phyloP scores from a whole-genome alignment of 495 filamentous ascomycete genomes.

The Staphylotrichum tortipilum region DNA sequence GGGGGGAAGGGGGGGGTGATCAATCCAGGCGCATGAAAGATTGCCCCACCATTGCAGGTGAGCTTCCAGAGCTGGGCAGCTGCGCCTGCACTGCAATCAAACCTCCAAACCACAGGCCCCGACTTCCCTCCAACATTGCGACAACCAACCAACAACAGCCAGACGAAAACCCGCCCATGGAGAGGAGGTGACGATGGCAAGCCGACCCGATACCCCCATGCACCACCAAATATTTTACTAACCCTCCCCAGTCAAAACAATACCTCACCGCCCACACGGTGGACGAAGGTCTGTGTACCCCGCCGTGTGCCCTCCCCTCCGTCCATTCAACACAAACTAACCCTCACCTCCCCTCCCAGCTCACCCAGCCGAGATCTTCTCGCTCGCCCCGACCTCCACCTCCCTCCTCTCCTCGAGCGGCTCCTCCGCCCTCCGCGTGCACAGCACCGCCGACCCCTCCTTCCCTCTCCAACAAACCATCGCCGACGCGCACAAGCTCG shows the following conservation, averaged over 20 bases:
- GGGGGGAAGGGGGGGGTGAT: too few relatives aligned
- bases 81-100: background rate
- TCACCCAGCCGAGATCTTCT: slow-evolving; percentile 83
- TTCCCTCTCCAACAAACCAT: slow-evolving; percentile 73
- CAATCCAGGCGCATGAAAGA: too few relatives aligned
- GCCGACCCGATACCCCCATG: background rate
- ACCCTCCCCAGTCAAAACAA: slow-evolving; percentile 74
- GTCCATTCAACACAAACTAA: background rate
- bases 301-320: slow-evolving; percentile 3
- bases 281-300: slow-evolving; percentile 58
- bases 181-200: slow-evolving; percentile 38
- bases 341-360: slow-evolving; percentile 39
- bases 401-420: slow-evolving; percentile 77
- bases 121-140: background rate
- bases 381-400: slow-evolving; percentile 69
- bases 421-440: slow-evolving; percentile 66
- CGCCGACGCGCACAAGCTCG: slow-evolving; percentile 65
- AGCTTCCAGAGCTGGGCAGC: too few relatives aligned
- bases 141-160: background rate
- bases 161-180: slow-evolving; percentile 15
- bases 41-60: slow-evolving; percentile 3
- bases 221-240: background rate
- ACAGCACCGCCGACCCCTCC: slow-evolving; percentile 58
- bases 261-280: slow-evolving; percentile 86
- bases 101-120: too few relatives aligned